Evolutionary conservation across 1,139 yeast species (phyloP).

Genomic region (Meyerozyma carpophila): DNA sequence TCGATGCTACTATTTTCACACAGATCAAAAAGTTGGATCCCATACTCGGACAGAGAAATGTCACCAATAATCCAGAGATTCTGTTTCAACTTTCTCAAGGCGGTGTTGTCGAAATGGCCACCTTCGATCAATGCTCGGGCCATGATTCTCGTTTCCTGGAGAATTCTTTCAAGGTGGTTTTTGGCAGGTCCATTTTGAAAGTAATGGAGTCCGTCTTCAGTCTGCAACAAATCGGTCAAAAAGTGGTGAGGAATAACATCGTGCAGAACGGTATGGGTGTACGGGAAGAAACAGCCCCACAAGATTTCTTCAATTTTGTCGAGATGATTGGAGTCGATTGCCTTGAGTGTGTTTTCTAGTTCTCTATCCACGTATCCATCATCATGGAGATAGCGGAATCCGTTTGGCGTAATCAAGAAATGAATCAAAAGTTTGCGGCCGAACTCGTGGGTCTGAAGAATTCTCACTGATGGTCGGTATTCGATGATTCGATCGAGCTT

Average conservation of each 20-base stretch:
- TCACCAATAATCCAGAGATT: slow-evolving; percentile 86
- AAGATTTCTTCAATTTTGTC: slow-evolving; percentile 19
- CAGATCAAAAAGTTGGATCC: slow-evolving; percentile 63
- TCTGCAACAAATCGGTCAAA: slow-evolving; percentile 72
- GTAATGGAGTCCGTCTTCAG: slow-evolving; percentile 67
- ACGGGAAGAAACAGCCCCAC: slow-evolving; percentile 23
- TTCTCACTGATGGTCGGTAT: slow-evolving; percentile 26
- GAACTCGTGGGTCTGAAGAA: slow-evolving; percentile 18
- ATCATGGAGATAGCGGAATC: slow-evolving; percentile 32
- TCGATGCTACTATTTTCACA: slow-evolving; percentile 41
- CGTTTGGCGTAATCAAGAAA: slow-evolving; percentile 25
- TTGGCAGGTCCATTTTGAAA: slow-evolving; percentile 23
- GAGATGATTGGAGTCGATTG: slow-evolving; percentile 19
- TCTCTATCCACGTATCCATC: slow-evolving; percentile 28
- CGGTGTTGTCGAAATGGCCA: not conserved
- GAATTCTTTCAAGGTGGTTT: slow-evolving; percentile 21
- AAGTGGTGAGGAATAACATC: slow-evolving; percentile 56
- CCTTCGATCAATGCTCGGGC: not conserved
- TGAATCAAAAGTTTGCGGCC: slow-evolving; percentile 26
- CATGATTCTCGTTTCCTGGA: slow-evolving; percentile 5
- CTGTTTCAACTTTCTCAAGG: slow-evolving; percentile 48
- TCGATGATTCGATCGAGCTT: slow-evolving; percentile 10
- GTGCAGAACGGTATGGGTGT: slow-evolving; percentile 4
- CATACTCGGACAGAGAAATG: slow-evolving; percentile 65
- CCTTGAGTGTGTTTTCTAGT: slow-evolving; percentile 25